Base-by-base conservation (phyloP, 2,329 filamentous ascomycete species). In the Xylaria sp. region DNA sequence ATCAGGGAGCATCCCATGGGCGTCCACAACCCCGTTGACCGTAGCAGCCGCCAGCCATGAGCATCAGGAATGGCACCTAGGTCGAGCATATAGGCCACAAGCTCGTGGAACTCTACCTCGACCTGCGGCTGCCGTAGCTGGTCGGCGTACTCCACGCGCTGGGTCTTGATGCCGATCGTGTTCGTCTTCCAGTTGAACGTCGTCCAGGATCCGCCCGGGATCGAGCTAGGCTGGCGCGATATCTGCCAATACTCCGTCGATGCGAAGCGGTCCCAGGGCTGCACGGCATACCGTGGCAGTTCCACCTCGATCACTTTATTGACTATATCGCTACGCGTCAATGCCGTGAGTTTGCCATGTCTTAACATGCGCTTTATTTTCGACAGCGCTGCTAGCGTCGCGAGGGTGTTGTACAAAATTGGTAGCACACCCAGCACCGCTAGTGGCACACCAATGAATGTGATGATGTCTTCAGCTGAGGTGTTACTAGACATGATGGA, bases 221-320 rank as follows among this genome's bases (percentile, higher is more conserved):
- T 85, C 13, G 77, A 79, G 55, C 84, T 87, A 0, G 84, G 83
- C 61, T 85, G 80, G 1, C 81, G 77, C 45, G 84, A 84, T 3
- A 89, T 79, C 15, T 80, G 79, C 86, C 89, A 91, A 78, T 91
- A 91, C 59, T 86, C 82, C 0, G 81, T 77, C 13, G 85, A 82
- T 60, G 86, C 78, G 67, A 85, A 84, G 28, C 88, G 82, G 70
- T 90, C 86, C 72, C 86, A 81, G 0, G 88, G 89, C 63, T 85
- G 87, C 56, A 90, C 88, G 4, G 87, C 89, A 72, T 89, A 90
- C 1, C 89, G 84, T 4, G 89, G 89, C 43, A 91, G 81, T 73
- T 91, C 88, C 41, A 91, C 86, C 75, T 91, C 89, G 43, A 91
- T 89, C 60, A 90, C 83, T 45, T 88, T 86, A 66, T 90, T 90